A percentile compares a stretch with the other conserved stretches of the same genome.
Conservation (phyloP, 1,284 basidiomycete species). For the Fistulinella cinereoalba region DNA sequence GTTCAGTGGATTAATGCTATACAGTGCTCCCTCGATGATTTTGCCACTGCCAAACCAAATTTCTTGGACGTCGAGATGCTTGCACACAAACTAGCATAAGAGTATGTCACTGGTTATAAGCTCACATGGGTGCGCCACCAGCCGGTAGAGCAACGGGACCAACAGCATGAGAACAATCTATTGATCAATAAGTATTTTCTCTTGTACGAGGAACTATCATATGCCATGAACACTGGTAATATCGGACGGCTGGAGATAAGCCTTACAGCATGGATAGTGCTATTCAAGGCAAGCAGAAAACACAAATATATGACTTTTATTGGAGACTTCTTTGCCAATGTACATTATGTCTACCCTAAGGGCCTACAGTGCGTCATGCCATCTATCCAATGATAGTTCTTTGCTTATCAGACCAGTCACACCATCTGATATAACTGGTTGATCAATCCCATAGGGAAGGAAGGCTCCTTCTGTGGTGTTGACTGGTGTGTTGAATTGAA, state of each 20-base stretch:
- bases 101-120: neutral
- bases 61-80: neutral
- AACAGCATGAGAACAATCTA: conserved; percentile 4
- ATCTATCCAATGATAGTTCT: too few species aligned
- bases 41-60: neutral
- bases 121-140: neutral
- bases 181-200: conserved; percentile 11
- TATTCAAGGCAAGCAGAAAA: conserved; percentile 15
- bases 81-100: neutral
- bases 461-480: neutral
- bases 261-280: neutral
- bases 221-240: conserved; percentile 9
- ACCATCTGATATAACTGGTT: conserved; percentile 14
- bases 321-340: conserved; percentile 5
- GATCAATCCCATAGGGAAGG: conserved; percentile 19
- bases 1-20: neutral
- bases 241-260: conserved; percentile 1
- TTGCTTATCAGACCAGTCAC: too few species aligned
- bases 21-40: neutral
- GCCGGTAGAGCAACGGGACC: neutral
- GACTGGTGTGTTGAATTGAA: conserved; percentile 25
- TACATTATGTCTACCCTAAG: conserved; percentile 11
- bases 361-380: neutral
- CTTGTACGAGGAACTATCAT: conserved; percentile 9
- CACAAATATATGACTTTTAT: conserved; percentile 15